Base-by-base conservation (phyloP, 164 flowering plant genomes). In the Litsea cubeba region DNA sequence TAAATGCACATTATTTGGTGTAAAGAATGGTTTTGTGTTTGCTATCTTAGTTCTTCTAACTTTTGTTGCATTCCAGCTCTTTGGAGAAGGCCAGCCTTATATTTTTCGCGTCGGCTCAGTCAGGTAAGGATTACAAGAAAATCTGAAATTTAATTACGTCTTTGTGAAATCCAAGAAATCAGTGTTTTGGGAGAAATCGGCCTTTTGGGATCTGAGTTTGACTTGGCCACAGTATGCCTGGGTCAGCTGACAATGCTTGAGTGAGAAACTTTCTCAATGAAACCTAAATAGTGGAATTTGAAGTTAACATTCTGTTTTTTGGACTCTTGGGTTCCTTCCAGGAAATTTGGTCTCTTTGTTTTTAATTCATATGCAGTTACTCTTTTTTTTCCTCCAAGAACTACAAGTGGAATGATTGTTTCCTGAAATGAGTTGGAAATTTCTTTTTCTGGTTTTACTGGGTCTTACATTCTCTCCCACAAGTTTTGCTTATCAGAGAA, bases 81-180 rank as follows among this genome's bases (percentile, higher is more conserved):
- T 76, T 95, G 81, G 99, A 95, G 88, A 95, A 83, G 92, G 95
- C 70, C 88, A 67, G 76, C 86, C 76, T 3, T 95, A 95, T 76
- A 81, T 95, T 25, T 95, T 95, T 75, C 97, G 97, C 7, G 97
- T 95, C 63, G 98, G 99, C 58, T 84, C 98, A 66, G 88, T 72
- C 99, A 93, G 94, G 99, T 95, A 80, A 81, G 74, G 60, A 11
- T 50, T 71, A 7, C 7, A 50, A 75, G 23, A 40, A 18, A 54
- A 23, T 63, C 15, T 3, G 49, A 6, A 40, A 40, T 40, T 40
- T 40, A 40, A 65, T 64, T 24, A 15, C 11, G 46, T 32, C 30
- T 65, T 30, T 18, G 30, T 60, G 23, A 60, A 4, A 5, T 60
- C 23, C 23, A 25, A 63, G 28, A 66, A 54, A 66, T 28, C 5